Evolutionary conservation across 2,329 filamentous ascomycete species (phyloP), one percentile per base, ranked within the genome.

Genomic region (Biscogniauxia marginata): DNA sequence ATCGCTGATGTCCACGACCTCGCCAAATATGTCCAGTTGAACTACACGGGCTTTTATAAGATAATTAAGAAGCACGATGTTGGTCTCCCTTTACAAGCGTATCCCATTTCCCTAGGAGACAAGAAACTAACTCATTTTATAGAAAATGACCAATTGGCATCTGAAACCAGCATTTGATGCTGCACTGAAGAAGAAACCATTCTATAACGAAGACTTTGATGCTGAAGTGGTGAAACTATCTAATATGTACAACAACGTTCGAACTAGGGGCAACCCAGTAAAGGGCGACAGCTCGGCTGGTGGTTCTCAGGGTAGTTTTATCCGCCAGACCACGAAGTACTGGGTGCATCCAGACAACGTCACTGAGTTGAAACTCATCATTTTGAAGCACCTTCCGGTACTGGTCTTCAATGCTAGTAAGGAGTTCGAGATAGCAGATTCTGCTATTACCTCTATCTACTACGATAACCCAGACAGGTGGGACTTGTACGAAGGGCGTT

Each of bases 21-120:
- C 58, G 93, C 95, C 73, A 98, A 98, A 77, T 99, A 96, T 73
- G 96, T 96, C 6, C 93, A 97, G 77, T 79, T 99, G 71, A 99
- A 99, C 77, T 99, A 99, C 72, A 98, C 93, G 0, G 95, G 95
- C 4, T 99, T 99, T 73, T 96, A 97, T 79, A 99, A 99, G 81
- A 99, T 99, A 62, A 96, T 99, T 75, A 99, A 99, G 82, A 99
- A 99, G 81, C 95, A 99, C 74, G 95, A 97, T 77, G 90, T 93
- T 75, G 66, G 89, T 78, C 50, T 34, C 46, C 53, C 50, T 11
- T 46, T 25, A 43, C n/a, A 21, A 39, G n/a, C 21, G 39, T 48
- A n/a, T 45, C 7, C 39, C 24, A 19, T 11, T 9, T 44, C 21
- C 19, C 21, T 1, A 11, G 39, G 20, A 21, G 23, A 19, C 21